Base-by-base conservation (phyloP, 495 filamentous ascomycete species). In the Tirmania nivea region DNA sequence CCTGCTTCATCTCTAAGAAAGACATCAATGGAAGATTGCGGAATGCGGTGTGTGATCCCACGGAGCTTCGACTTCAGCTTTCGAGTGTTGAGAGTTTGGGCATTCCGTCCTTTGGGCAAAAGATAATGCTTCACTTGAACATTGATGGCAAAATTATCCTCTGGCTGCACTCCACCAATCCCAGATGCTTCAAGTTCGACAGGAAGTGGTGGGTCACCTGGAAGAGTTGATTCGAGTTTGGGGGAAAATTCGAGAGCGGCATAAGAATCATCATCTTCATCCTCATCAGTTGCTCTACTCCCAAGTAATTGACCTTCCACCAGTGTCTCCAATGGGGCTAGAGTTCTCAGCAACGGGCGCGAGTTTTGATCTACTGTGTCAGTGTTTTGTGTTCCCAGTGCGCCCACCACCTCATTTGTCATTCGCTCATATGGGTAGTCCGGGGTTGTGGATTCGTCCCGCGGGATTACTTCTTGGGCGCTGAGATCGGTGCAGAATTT, bases 401-500 rank as follows among this genome's bases (percentile, higher is more conserved):
- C 59, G 14, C 59, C 59, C 61, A 61, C 60, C 39, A 58, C 58
- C 34, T 57, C 54, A 45, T 61, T 61, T 35, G 62, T 64, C 42
- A 63, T 59, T 52, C 62, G 52, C 20, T 58, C 56, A 48, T 64
- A 64, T 37, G 54, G 55, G 17, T 49, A 37, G 19, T 52, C 53
- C 35, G 52, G 20, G 14, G 54, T 16, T 20, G 57, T 21, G 37
- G 49, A 25, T 37, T 61, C 39, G 56, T 9, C 59, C 54, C 39
- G 60, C 55, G 35, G 25, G 25, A n/a, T 45, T 34, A 63, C 53
- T 48, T 53, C 10, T 52, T 60, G 58, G 19, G 61, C 56, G 55
- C 59, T 64, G 5, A 87, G 71, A 67, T 89, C 84, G 11, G 78
- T 85, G 65, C 76, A 86, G 63, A 88, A 89, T 1, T 70, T 72